phyloP scores from a whole-genome alignment of 139 green algal species.

The Tetradesmus lagerheimii region DNA sequence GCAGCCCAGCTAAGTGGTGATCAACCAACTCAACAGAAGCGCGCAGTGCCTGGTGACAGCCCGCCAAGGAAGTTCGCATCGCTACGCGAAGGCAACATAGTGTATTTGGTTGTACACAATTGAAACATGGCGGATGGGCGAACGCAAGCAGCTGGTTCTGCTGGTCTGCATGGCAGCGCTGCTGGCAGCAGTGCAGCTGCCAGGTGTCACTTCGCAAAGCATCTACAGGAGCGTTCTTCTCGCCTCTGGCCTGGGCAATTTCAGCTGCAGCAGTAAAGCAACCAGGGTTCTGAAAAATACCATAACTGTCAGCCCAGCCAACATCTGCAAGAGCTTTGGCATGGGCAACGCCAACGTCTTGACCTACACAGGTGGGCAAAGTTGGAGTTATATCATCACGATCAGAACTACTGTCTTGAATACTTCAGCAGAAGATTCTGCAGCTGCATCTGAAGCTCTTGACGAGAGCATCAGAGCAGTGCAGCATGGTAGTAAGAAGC shows the following conservation, averaged over 20 bases:
- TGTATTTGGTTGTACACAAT: background rate
- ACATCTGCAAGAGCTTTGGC: background rate
- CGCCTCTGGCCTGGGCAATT: background rate
- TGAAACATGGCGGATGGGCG: background rate
- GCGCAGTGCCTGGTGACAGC: background rate
- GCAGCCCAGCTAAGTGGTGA: background rate
- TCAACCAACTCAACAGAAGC: background rate
- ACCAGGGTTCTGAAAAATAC: background rate
- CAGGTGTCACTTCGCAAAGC: background rate
- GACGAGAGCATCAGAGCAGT: no score
- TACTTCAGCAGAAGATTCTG: background rate
- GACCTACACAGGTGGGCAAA: background rate
- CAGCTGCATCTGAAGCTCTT: no score
- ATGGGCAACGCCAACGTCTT: background rate
- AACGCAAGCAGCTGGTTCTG: background rate
- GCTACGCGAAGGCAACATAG: background rate
- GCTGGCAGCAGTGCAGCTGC: background rate
- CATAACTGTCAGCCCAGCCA: background rate
- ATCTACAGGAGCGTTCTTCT: background rate
- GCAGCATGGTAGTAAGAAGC: no score
- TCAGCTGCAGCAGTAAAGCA: background rate
- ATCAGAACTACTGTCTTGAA: background rate
- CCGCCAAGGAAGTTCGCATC: background rate
- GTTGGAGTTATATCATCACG: background rate
- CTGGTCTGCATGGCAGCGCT: background rate